Base-by-base conservation (phyloP, 352 stramenopile genomes). In the Phytophthora foliorum region DNA sequence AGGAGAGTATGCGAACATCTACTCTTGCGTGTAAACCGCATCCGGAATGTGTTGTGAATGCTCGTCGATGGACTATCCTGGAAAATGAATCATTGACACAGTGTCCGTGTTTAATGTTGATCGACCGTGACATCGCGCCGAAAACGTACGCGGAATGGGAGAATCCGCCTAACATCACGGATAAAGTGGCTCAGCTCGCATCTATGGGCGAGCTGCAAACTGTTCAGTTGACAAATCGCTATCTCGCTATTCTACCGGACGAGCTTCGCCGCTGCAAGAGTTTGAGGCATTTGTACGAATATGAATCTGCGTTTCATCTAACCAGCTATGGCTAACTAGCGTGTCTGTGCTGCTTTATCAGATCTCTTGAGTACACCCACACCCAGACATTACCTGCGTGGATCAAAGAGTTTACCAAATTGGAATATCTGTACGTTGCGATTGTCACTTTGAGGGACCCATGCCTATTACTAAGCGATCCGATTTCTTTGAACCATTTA, bases 41-140 rank as follows among this genome's bases (percentile, higher is more conserved):
- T 14, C 32, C 54, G 0, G 62, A 81, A 25, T 86, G 78, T 42
- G 45, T 49, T 5, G 31, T 68, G 2, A 39, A 74, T n/a, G 68
- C 73, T 0, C 50, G 72, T 22, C 53, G 70, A 25, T 78, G 69
- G 65, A 69, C 38, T 7, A n/a, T 60, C 34, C 16, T 57, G 2
- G 45, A 67, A 6, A 39, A 38, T 9, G 27, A 46, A 17, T 62
- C 36, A 1, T 21, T 67, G 38, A 54, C 39, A 3, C 54, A 80
- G 6, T 86, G 75, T 22, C 73, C 73, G 22, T 87, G 78, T 22
- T 46, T 87, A 16, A 59, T 74, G 4, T 57, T 76, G 41, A 78
- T 83, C 38, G 74, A 81, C 36, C 36, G 54, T 6, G 31, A 75
- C 21, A 24, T 45, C 1, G 70, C 51, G 0, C 49, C 51, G 1